phyloP scores from a whole-genome alignment of 208 protist species.

The Leishmania martiniquensis region DNA sequence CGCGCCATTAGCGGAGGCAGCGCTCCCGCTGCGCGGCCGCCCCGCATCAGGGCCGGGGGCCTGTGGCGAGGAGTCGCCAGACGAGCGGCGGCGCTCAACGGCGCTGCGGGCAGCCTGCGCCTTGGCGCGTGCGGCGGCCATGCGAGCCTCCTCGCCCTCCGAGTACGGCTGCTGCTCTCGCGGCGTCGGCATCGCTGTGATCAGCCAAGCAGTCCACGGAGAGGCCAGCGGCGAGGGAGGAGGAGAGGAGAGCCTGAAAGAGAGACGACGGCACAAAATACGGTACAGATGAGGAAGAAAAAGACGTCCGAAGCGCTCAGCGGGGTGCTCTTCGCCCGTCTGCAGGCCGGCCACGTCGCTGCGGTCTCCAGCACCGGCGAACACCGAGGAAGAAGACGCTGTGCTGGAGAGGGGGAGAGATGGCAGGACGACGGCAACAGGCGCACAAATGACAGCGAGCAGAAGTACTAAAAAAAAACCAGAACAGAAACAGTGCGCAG shows the following conservation, averaged over 20 bases:
- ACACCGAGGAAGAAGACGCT: too few species aligned
- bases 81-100: slow-evolving; percentile 37
- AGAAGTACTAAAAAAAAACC: background rate
- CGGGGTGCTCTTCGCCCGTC: background rate
- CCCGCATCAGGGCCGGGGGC: background rate
- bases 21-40: slow-evolving; percentile 16
- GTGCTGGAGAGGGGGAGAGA: background rate
- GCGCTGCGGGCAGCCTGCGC: slow-evolving; percentile 35
- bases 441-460: background rate
- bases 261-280: background rate
- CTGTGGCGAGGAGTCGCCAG: too few species aligned
- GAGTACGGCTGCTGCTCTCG: background rate
- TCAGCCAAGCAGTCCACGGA: background rate
- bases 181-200: slow-evolving; percentile 7
- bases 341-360: background rate
- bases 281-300: background rate
- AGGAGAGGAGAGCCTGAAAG: background rate
- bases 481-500: background rate
- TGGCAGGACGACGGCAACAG: background rate
- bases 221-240: background rate
- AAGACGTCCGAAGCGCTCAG: background rate
- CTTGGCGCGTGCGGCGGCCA: slow-evolving; percentile 33
- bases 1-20: slow-evolving; percentile 3
- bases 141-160: slow-evolving; percentile 18
- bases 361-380: background rate